Base-by-base conservation (phyloP, 345 rosid species). In the Dimocarpus longan region DNA sequence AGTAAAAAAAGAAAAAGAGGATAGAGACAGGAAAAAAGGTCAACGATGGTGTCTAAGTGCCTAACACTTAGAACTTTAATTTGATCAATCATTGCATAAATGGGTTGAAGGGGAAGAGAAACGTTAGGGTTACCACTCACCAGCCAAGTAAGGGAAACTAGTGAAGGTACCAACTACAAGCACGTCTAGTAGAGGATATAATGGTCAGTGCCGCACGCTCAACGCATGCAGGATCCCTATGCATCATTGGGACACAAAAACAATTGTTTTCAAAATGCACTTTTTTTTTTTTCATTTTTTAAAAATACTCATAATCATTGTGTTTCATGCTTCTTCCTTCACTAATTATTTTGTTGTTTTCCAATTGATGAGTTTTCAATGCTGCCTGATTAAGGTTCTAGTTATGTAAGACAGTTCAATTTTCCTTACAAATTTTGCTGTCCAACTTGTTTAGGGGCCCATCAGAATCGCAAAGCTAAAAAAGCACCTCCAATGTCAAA, bases 191-290 rank as follows among this genome's bases (percentile, higher is more conserved):
- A 81, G 12, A 62, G 56, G 66, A 70, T 70, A 91, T 88, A 78
- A 88, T 91, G 90, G 83, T 39, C 18, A 62, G 76, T 85, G 79
- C 70, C 73, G 93, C 93, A 89, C 85, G 94, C 90, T 82, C 89
- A 78, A 76, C 82, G 91, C 94, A 88, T 88, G 92, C 91, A 69
- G 79, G 81, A 83, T 74, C 60, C 82, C 70, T 4, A 65, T 15
- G 81, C 85, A 84, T 85, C 89, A 88, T 82, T 86, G 84, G 84
- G 75, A 81, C 87, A 83, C 79, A 84, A 83, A 82, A 83, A 84
- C 83, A 87, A 84, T 82, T 77, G 82, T 82, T 83, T 79, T 80
- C 76, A 24, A 10, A 52, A 60, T 37, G 60, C 48, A 13, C 54
- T 6, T 74, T 79, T 79, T 83, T 83, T 77, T 76, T 79, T 73